phyloP scores from a whole-genome alignment of 2,329 filamentous ascomycete genomes.

The Curvularia eragrostidis region DNA sequence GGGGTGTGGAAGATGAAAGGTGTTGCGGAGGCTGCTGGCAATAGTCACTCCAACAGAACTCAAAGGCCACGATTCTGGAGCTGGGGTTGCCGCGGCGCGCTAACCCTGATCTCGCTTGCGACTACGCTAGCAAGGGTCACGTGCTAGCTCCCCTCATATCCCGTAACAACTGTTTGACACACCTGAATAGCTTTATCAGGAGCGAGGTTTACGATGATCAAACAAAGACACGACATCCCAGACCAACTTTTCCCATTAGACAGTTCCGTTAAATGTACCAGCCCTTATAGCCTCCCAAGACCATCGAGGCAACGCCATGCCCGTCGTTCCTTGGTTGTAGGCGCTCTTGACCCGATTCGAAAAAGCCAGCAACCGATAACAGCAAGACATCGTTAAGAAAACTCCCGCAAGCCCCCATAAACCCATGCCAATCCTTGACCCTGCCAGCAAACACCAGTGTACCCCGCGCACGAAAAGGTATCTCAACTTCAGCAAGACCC shows the following conservation, averaged over 20 bases:
- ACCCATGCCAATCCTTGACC: slow-evolving; percentile 33
- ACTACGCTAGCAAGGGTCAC: slow-evolving; percentile 31
- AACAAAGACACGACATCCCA: slow-evolving; percentile 9
- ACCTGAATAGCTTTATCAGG: background rate
- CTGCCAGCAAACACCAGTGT: slow-evolving; percentile 42
- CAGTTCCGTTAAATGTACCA: slow-evolving; percentile 31
- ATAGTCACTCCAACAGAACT: slow-evolving; percentile 22
- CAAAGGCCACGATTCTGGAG: slow-evolving; percentile 47
- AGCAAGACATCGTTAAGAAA: slow-evolving; percentile 29
- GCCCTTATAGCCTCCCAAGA: slow-evolving; percentile 31
- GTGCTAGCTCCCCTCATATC: slow-evolving; percentile 5
- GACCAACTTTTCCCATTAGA: slow-evolving; percentile 42
- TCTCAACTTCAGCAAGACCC: slow-evolving; percentile 39
- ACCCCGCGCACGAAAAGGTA: slow-evolving; percentile 39
- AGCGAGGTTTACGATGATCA: background rate
- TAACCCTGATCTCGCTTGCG: slow-evolving; percentile 24
- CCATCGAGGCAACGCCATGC: slow-evolving; percentile 26
- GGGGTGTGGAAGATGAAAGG: slow-evolving; percentile 8
- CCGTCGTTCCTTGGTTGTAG: slow-evolving; percentile 22
- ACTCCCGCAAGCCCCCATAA: slow-evolving; percentile 35
- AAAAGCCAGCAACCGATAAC: slow-evolving; percentile 23
- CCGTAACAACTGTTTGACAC: too few relatives aligned
- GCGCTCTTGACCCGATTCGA: slow-evolving; percentile 26
- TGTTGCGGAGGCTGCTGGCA: slow-evolving; percentile 23
- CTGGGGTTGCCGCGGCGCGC: slow-evolving; percentile 29